Conservation (phyloP, 2,329 filamentous ascomycete species). For the Exophiala mesophila region DNA sequence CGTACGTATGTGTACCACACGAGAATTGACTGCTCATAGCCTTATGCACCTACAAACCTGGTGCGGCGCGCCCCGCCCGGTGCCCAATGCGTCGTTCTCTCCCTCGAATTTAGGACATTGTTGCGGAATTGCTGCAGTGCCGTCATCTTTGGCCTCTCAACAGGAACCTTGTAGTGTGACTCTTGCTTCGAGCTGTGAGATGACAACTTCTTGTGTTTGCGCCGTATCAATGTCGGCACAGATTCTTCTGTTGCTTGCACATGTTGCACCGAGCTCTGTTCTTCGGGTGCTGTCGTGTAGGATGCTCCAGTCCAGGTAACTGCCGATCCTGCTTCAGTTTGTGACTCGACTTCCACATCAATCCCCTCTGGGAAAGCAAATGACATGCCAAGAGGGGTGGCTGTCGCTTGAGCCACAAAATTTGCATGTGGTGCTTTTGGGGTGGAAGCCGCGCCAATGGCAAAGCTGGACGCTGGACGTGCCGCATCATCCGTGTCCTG, state of each 20-base stretch:
- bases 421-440: no score
- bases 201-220: no score
- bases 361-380: neutral
- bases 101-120: constrained; percentile 8
- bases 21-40: no score
- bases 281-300: neutral
- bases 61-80: constrained; percentile 8
- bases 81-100: constrained; percentile 9
- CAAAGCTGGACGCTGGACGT: no score
- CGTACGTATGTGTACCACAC: no score
- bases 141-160: constrained; percentile 9
- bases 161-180: no score
- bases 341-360: neutral
- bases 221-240: no score
- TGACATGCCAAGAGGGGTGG: neutral
- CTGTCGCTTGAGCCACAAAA: no score
- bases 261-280: neutral
- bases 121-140: constrained; percentile 12
- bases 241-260: neutral
- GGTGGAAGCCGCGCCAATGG: no score
- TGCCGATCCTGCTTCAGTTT: constrained; percentile 3
- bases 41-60: constrained; percentile 16
- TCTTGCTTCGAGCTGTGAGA: no score
- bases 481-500: no score
- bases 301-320: neutral